Percentiles rank a stretch among this genome's conserved stretches.
These are phyloP conservation scores for Trichoderma sp. DNA, from an alignment of 2,329 filamentous ascomycete species.

Conservation along the genomic window DNA sequence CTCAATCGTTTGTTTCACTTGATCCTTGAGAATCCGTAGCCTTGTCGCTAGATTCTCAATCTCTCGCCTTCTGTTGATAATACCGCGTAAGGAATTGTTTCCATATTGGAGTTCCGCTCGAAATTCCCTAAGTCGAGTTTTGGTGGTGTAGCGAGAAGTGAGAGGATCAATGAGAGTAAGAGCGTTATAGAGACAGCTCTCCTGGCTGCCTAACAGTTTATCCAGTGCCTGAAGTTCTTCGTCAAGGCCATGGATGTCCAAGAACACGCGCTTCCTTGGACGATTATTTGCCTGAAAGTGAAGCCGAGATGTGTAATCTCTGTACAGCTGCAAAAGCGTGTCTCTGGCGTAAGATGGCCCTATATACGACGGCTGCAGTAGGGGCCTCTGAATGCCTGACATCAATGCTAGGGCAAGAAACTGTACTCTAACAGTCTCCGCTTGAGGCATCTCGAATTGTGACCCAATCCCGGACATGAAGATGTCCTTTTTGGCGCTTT, in stretches of 20 bases:
- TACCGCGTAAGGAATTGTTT: neutral
- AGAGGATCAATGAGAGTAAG: neutral
- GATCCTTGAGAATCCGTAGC: constrained; percentile 29
- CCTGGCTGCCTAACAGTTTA: constrained; percentile 13
- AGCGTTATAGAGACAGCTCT: neutral
- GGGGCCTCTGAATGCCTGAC: neutral
- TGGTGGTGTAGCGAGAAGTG: neutral
- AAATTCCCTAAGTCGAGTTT: neutral
- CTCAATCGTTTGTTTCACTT: constrained; percentile 33
- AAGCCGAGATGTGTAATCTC: constrained; percentile 8
- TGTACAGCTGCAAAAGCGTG: constrained; percentile 2
- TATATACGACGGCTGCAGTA: neutral
- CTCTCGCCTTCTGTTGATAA: neutral
- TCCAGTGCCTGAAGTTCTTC: constrained; percentile 32
- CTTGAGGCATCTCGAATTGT: neutral
- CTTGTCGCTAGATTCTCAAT: constrained; percentile 13
- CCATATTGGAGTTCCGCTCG: constrained; percentile 2
- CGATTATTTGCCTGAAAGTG: constrained; percentile 16
- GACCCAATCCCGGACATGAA: neutral
- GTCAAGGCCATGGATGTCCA: constrained; percentile 31
- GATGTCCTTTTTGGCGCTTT: constrained; percentile 2
- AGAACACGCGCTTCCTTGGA: constrained; percentile 25
- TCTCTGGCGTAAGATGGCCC: neutral
- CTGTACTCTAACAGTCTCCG: neutral
- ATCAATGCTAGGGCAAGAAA: constrained; percentile 12